Evolutionary conservation across 768 basidiomycete species (phyloP).

Genomic region (Daedaleopsis sinensis): DNA sequence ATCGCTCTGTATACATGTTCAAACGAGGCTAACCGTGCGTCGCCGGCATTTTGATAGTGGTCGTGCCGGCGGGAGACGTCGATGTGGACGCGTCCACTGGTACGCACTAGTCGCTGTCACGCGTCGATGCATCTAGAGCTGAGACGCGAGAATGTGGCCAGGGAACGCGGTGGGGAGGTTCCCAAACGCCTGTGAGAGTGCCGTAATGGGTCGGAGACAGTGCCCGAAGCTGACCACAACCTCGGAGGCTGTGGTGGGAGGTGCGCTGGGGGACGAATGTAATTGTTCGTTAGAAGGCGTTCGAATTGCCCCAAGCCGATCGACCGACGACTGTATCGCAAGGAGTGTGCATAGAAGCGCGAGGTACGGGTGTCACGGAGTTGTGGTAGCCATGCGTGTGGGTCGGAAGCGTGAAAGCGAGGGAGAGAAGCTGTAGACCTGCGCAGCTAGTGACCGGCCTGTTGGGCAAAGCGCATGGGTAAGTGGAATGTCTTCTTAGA

Average conservation of each 20-base stretch:
- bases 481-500: too few species aligned
- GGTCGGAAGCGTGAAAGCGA: neutral
- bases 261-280: too few species aligned
- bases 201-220: neutral
- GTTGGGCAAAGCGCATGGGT: too few species aligned
- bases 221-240: too few species aligned
- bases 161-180: neutral
- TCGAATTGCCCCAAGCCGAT: too few species aligned
- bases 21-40: neutral
- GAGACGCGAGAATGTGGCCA: neutral
- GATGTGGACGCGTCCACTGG: neutral
- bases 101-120: neutral
- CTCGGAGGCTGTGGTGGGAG: too few species aligned
- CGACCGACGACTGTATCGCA: neutral
- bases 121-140: neutral
- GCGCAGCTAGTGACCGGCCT: too few species aligned
- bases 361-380: neutral
- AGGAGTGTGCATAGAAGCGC: neutral
- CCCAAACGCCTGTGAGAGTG: neutral
- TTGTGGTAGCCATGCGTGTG: neutral
- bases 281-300: too few species aligned
- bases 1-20: neutral
- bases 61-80: neutral
- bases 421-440: too few species aligned
- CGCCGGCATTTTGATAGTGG: neutral